phyloP scores from a whole-genome alignment of 129 eudicot species.

The Gnaphalium uliginosum region DNA sequence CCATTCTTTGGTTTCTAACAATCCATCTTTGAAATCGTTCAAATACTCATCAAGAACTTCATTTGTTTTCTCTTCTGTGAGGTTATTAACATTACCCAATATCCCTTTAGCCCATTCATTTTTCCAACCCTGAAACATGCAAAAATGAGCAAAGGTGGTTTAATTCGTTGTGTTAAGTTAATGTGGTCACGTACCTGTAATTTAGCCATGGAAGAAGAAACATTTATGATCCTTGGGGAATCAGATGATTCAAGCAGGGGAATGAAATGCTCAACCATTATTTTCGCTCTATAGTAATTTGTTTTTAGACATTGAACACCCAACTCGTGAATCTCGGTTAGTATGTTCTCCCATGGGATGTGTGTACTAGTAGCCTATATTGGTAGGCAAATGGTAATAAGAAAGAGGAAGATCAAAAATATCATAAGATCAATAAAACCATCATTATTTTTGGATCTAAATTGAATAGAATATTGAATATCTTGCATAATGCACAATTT shows the following conservation, averaged over 20 bases:
- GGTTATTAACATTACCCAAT: slow-evolving; percentile 25
- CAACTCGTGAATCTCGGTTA: slow-evolving; percentile 37
- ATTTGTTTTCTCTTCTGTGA: slow-evolving; percentile 47
- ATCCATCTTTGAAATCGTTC: slow-evolving; percentile 40
- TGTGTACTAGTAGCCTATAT: slow-evolving; percentile 5
- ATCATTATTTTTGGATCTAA: not conserved
- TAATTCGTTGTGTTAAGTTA: too few species aligned
- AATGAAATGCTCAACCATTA: slow-evolving; percentile 48
- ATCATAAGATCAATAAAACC: not conserved
- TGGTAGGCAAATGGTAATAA: too few species aligned
- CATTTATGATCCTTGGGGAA: slow-evolving; percentile 71
- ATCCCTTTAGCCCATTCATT: slow-evolving; percentile 39
- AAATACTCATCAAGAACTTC: slow-evolving; percentile 40
- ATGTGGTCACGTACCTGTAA: slow-evolving; percentile 42
- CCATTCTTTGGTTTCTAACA: slow-evolving; percentile 29
- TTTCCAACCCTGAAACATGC: slow-evolving; percentile 10
- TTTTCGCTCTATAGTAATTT: slow-evolving; percentile 62
- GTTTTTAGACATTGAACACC: slow-evolving; percentile 54
- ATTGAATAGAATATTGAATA: not conserved
- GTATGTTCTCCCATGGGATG: slow-evolving; percentile 29
- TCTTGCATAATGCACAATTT: not conserved
- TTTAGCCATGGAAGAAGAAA: slow-evolving; percentile 52
- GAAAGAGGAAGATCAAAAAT: too few species aligned
- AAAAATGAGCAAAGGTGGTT: too few species aligned
- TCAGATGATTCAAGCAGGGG: slow-evolving; percentile 57